Evolutionary conservation across 1,284 basidiomycete genomes (phyloP), one percentile per base, ranked within the genome.

Genomic region (Hemileia vastatrix): DNA sequence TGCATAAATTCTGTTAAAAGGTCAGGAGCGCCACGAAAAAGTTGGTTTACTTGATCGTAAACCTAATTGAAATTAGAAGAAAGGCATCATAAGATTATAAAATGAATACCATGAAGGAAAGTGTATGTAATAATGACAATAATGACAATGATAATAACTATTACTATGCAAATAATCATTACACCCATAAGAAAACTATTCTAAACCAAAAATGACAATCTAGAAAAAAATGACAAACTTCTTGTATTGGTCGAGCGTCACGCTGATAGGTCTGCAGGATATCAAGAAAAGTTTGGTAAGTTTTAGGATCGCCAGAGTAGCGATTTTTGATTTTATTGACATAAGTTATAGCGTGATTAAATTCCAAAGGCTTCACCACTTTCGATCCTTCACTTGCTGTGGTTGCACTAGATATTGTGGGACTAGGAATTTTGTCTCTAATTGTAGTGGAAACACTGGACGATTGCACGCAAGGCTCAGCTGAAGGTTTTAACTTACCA

Each of bases 251-350:
- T 66, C 84, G 83, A 74, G 90, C 88, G 73, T 97, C 93, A 76
- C 93, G 93, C 77, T 97, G 93, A 77, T 96, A 97, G 32, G 89
- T 88, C 80, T 98, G 95, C 68, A 99, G 79, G 60, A 98, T 94
- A 79, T 98, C 94, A 71, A 99, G 80, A 78, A 99, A 99, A 73
- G 91, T 87, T 79, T 97, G 97, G 81, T 99, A 99, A 49, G 88
- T 94, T 71, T 94, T 90, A 21, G 87, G 86, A 68, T 96, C 91
- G 66, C 87, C 85, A n/a, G 84, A 80, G 77, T 88, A 98, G 54
- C 93, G 85, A 50, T 86, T 86, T 80, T 98, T 98, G 80, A 99
- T 98, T 81, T 93, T 94, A 82, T 97, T 97, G 70, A 99, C 86
- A 76, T 94, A 99, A 71, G 90, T 86, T 70, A 98, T 97, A 21